phyloP scores from a whole-genome alignment of 2,329 filamentous ascomycete genomes.

The Aspergillus sp. region DNA sequence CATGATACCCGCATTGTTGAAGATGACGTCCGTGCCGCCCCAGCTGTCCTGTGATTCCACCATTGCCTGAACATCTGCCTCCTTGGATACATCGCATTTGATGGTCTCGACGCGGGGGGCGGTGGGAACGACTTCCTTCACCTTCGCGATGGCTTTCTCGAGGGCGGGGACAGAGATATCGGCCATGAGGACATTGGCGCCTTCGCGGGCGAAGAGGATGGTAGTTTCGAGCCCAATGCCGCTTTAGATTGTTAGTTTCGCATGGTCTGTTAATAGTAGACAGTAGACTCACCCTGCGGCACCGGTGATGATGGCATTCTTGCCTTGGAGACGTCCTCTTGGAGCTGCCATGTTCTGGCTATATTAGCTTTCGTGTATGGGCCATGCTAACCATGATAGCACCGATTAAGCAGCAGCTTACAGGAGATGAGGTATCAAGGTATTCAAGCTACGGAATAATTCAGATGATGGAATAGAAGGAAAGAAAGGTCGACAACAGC shows the following conservation, averaged over 20 bases:
- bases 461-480: neutral
- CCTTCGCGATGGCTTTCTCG: slow-evolving; percentile 69
- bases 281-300: slow-evolving; percentile 67
- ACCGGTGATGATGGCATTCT: slow-evolving; percentile 74
- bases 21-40: slow-evolving; percentile 87
- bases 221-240: slow-evolving; percentile 90
- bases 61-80: slow-evolving; percentile 69
- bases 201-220: slow-evolving; percentile 85
- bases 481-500: neutral
- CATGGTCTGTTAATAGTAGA: neutral
- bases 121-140: slow-evolving; percentile 64
- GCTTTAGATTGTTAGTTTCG: slow-evolving; percentile 30
- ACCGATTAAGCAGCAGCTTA: too few relatives aligned
- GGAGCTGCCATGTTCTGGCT: neutral
- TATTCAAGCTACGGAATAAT: too few relatives aligned
- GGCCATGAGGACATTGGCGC: slow-evolving; percentile 76
- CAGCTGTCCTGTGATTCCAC: slow-evolving; percentile 72
- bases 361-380: neutral
- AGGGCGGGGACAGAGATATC: slow-evolving; percentile 78
- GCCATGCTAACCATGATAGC: too few relatives aligned
- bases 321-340: slow-evolving; percentile 53
- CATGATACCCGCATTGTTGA: slow-evolving; percentile 99
- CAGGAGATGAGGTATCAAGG: too few relatives aligned
- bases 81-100: slow-evolving; percentile 71
- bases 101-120: slow-evolving; percentile 21